phyloP scores from a whole-genome alignment of 2,329 filamentous ascomycete species.

The Verticillium albo-atrum region DNA sequence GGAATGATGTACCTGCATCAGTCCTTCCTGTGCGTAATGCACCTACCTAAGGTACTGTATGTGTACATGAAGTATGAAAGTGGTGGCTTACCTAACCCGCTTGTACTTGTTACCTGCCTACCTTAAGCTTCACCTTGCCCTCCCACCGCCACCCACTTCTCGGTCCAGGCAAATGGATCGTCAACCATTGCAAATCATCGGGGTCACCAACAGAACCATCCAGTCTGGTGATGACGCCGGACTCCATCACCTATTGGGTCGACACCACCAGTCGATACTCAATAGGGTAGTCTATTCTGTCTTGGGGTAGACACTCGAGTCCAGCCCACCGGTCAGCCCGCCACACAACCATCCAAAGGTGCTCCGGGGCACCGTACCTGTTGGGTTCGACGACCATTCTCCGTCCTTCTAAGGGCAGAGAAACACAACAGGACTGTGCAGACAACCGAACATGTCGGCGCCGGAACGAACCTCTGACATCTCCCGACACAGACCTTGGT shows the following conservation, averaged over 20 bases:
- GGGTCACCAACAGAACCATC: background rate
- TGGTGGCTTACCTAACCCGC: too few species aligned
- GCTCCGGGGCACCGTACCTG: background rate
- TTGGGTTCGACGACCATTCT: background rate
- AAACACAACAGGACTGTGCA: background rate
- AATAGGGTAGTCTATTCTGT: background rate
- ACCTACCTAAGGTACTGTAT: too few species aligned
- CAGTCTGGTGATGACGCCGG: background rate
- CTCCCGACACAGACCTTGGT: background rate
- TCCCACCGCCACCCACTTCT: background rate
- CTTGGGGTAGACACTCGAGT: background rate
- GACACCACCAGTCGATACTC: background rate
- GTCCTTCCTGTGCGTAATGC: background rate
- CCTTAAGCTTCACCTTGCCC: background rate
- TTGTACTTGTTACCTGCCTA: too few species aligned
- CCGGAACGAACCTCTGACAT: background rate
- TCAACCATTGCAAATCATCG: background rate
- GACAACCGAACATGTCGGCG: background rate
- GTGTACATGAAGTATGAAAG: too few species aligned
- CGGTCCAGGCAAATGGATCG: background rate
- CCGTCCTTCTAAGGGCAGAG: background rate
- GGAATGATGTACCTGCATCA: background rate
- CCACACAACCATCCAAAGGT: background rate
- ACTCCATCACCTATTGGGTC: background rate
- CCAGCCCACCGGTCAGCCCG: background rate